These are phyloP conservation scores for Monosporozyma unispora DNA, from an alignment of 805 yeast species.

Conservation along the genomic window DNA sequence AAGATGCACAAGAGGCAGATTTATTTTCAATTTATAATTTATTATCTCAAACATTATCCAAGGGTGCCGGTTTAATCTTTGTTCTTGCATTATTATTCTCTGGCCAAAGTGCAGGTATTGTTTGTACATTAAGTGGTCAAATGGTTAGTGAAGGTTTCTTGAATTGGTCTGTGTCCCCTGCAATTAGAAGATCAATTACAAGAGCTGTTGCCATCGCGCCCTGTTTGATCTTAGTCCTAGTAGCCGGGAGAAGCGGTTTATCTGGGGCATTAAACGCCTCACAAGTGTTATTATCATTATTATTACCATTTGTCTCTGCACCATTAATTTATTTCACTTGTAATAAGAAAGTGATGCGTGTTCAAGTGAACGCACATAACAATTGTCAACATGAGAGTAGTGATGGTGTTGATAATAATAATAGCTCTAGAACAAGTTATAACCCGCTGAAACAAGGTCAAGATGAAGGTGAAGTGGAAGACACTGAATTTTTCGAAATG, in stretches of 20 bases:
- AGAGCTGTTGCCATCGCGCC: slow-evolving; percentile 81
- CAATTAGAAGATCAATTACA: slow-evolving; percentile 69
- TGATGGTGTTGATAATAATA: neutral
- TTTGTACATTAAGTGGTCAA: slow-evolving; percentile 90
- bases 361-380: slow-evolving; percentile 26
- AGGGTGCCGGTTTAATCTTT: slow-evolving; percentile 74
- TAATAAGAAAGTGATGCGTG: slow-evolving; percentile 58
- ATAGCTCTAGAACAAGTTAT: neutral
- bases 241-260: slow-evolving; percentile 76
- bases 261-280: slow-evolving; percentile 70
- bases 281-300: slow-evolving; percentile 72
- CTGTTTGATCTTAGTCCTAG: slow-evolving; percentile 63
- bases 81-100: slow-evolving; percentile 77
- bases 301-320: slow-evolving; percentile 81
- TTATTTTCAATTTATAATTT: slow-evolving; percentile 70
- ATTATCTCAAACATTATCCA: slow-evolving; percentile 52
- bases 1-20: slow-evolving; percentile 67
- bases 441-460: neutral
- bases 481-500: neutral
- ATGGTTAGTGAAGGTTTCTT: slow-evolving; percentile 90
- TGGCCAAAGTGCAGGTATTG: slow-evolving; percentile 91
- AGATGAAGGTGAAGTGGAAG: neutral
- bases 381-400: slow-evolving; percentile 7
- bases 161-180: slow-evolving; percentile 73
- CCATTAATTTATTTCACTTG: slow-evolving; percentile 79